Evolutionary conservation across 2,329 filamentous ascomycete genomes (phyloP), one percentile per base, ranked within the genome.

Genomic region (Colletotrichum eremochloae): DNA sequence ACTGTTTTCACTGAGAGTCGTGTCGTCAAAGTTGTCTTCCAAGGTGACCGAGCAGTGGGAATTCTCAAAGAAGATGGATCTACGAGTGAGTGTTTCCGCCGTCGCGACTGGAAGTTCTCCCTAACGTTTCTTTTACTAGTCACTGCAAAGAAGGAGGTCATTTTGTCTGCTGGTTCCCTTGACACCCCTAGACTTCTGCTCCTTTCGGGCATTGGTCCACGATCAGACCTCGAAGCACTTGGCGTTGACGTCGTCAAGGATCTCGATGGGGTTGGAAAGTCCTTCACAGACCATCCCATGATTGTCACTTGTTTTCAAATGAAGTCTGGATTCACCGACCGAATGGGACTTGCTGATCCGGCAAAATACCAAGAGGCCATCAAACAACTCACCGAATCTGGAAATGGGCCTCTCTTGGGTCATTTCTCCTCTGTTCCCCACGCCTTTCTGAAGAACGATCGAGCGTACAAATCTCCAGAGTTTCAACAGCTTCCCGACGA

Each of bases 1-100:
- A 96, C 93, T 33, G 87, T 97, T 72, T 86, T 97, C 72, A 97
- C 94, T 78, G 92, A 97, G 79, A 93, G 94, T 33, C 96, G 94
- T 91, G 94, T 97, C 72, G 93, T 90, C 80, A 93, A 92, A 81
- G 84, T 97, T 79, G 93, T 96, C 76, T 88, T 96, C 61, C 84
- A 86, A 63, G 88, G 88, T 74, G 89, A 91, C 77, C 88, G 86
- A 57, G 94, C 94, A 73, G 91, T 88, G 14, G 93, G 94, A 6
- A 57, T 68, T 53, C 20, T 46, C 12, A 63, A 52, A n/a, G 64
- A 56, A 18, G 57, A 68, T 9, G 65, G 65, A 29, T 63, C 68
- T n/a, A 31, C 46, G 24, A 14, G 70, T 65, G 24, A 63, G 70
- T 38, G 1, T 6, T 1, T n/a, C 3, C 12, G 14, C 24, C 0